Base-by-base conservation (phyloP, 306 rosid genomes). In the Begonia loranthoides region DNA sequence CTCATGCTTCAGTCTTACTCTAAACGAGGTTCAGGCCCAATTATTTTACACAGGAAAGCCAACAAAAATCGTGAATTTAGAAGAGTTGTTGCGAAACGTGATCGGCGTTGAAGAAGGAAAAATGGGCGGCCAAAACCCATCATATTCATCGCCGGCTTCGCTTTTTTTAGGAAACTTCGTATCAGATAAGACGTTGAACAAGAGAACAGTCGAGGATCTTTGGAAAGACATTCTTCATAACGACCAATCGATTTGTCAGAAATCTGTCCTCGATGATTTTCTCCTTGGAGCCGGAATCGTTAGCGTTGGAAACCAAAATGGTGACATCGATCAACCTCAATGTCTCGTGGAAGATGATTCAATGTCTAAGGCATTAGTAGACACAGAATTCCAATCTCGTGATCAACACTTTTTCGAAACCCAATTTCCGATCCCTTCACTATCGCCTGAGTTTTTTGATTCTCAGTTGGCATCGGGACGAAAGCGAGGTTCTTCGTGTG, bases 401-500 rank as follows among this genome's bases (percentile, higher is more conserved):
- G 36, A 28, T 28, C 36, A 2, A 28, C 36, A 28, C 4, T 28
- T 4, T 28, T 28, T 28, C 9, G 36, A 28, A 28, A 28, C 36
- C 1, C 36, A 5, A 5, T 28, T 28, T 28, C 36, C 36, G 36
- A 2, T 7, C 36, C 36, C 36, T 28, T 7, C 36, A 4, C 36
- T 8, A 8, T 28, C 36, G 36, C 9, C 36, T 28, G 36, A 7
- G 36, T 0, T 28, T 4, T 7, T 28, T 28, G 36, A 28, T 7
- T 28, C 36, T 28, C 36, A 28, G 36, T 28, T 8, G 36, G 36
- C 5, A 28, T 7, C 36, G 9, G 45, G 33, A 11, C 14, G 66
- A 67, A 76, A 66, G 50, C 63, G 60, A 9, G 52, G 41, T 9
- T 17, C 41, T 4, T 55, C 67, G 1, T 65, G 71, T 51, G 80